Conservation (phyloP, 2,329 filamentous ascomycete species). For the Clonostachys byssicola region DNA sequence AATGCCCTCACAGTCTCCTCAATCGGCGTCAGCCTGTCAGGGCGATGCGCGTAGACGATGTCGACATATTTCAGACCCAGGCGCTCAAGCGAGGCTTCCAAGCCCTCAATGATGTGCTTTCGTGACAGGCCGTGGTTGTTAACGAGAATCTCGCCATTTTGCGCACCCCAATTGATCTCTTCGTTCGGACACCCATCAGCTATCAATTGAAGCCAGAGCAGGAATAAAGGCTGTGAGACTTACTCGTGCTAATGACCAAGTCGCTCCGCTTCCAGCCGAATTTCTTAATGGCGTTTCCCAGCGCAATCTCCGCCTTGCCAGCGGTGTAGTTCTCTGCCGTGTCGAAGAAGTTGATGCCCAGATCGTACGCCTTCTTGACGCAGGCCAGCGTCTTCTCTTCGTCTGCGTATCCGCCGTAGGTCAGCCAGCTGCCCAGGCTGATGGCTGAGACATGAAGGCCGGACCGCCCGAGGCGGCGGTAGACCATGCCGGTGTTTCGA, state of each 20-base stretch:
- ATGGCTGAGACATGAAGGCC: slow-evolving; percentile 66
- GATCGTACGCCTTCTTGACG: slow-evolving; percentile 58
- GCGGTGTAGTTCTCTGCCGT: slow-evolving; percentile 56
- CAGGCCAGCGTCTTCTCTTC: slow-evolving; percentile 57
- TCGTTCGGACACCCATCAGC: not conserved
- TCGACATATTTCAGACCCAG: slow-evolving; percentile 60
- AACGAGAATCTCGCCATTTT: slow-evolving; percentile 55
- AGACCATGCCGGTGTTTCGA: slow-evolving; percentile 36
- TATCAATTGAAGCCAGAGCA: not conserved
- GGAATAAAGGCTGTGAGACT: slow-evolving; percentile 1
- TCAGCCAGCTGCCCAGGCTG: slow-evolving; percentile 61
- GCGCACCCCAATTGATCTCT: slow-evolving; percentile 61
- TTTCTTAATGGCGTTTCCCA: slow-evolving; percentile 58
- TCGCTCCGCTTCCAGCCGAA: slow-evolving; percentile 59
- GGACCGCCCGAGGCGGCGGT: slow-evolving; percentile 39
- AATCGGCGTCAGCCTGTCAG: slow-evolving; percentile 64
- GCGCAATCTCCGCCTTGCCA: slow-evolving; percentile 60
- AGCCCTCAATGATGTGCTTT: slow-evolving; percentile 58
- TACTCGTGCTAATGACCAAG: slow-evolving; percentile 54
- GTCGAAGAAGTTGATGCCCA: slow-evolving; percentile 61
- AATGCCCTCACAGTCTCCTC: slow-evolving; percentile 68
- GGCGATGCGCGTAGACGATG: slow-evolving; percentile 65
- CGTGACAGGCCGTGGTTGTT: slow-evolving; percentile 64
- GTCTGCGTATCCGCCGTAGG: slow-evolving; percentile 62
- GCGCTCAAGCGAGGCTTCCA: slow-evolving; percentile 51